phyloP scores from a whole-genome alignment of 495 filamentous ascomycete species.

The Xylaria flabelliformis region DNA sequence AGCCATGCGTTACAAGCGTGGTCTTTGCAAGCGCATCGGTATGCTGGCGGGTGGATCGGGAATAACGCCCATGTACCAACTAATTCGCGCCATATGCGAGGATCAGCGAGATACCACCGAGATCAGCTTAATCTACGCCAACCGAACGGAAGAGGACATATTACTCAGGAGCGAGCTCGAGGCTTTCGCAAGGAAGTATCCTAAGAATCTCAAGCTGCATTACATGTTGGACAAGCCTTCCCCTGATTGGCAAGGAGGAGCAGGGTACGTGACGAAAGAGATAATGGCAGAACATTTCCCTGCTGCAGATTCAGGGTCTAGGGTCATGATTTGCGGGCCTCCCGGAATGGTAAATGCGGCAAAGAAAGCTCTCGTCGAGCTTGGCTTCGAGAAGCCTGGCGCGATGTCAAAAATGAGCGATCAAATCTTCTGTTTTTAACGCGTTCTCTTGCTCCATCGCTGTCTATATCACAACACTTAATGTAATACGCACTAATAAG shows the following conservation, averaged over 20 bases:
- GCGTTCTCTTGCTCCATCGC: background rate
- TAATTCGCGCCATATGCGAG: conserved; percentile 60
- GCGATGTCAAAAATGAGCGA: conserved; percentile 81
- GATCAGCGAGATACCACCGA: conserved; percentile 55
- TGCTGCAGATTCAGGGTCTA: conserved; percentile 58
- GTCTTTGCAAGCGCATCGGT: conserved; percentile 48
- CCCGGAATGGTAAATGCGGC: conserved; percentile 84
- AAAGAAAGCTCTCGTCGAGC: conserved; percentile 79
- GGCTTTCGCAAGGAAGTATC: conserved; percentile 47
- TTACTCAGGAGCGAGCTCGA: conserved; percentile 62
- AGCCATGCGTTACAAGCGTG: conserved; percentile 50
- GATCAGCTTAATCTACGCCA: conserved; percentile 63
- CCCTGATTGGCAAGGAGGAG: conserved; percentile 39
- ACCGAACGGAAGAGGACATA: conserved; percentile 72
- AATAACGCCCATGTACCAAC: conserved; percentile 64
- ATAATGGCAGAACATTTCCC: conserved; percentile 42
- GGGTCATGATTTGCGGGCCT: conserved; percentile 80
- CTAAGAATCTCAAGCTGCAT: conserved; percentile 51
- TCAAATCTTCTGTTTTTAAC: conserved; percentile 84
- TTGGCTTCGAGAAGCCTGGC: conserved; percentile 76
- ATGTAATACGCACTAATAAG: background rate
- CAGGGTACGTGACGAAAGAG: conserved; percentile 44
- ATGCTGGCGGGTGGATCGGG: conserved; percentile 63
- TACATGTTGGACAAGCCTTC: conserved; percentile 53
- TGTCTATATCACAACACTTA: background rate